A percentile compares a stretch with the other conserved stretches of the same genome.
Conservation (phyloP, 441 rosid genomes). For the Croton laevigatus region DNA sequence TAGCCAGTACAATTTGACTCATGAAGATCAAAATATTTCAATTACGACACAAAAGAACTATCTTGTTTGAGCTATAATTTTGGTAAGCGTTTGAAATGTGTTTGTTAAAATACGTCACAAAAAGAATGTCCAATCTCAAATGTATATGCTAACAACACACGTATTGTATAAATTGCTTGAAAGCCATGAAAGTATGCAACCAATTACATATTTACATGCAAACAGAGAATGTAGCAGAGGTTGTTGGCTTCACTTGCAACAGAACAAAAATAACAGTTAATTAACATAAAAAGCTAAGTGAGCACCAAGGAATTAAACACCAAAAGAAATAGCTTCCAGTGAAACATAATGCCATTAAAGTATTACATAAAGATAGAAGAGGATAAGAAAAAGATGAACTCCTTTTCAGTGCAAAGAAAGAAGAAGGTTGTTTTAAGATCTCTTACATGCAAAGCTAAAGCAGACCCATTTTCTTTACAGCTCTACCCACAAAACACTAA, state of each 20-base stretch:
- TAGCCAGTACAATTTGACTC: neutral
- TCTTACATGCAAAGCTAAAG: neutral
- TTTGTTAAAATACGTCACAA: neutral
- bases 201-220: neutral
- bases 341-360: neutral
- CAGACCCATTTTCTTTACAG: neutral
- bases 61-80: too few relatives aligned
- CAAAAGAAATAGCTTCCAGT: neutral
- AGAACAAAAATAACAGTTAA: neutral
- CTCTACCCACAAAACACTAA: neutral
- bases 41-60: too few relatives aligned
- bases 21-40: too few relatives aligned
- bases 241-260: neutral
- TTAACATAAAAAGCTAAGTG: neutral
- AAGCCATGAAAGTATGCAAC: neutral
- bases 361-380: too few relatives aligned
- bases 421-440: neutral
- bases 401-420: neutral
- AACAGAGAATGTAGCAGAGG: neutral
- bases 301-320: neutral
- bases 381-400: neutral
- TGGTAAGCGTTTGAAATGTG: too few relatives aligned
- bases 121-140: neutral
- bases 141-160: neutral
- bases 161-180: neutral